A percentile compares a stretch with the other conserved stretches of the same genome.
These are phyloP conservation scores for Metschnikowia cerradonensis DNA, from an alignment of 805 yeast species.

Conservation along the genomic window DNA sequence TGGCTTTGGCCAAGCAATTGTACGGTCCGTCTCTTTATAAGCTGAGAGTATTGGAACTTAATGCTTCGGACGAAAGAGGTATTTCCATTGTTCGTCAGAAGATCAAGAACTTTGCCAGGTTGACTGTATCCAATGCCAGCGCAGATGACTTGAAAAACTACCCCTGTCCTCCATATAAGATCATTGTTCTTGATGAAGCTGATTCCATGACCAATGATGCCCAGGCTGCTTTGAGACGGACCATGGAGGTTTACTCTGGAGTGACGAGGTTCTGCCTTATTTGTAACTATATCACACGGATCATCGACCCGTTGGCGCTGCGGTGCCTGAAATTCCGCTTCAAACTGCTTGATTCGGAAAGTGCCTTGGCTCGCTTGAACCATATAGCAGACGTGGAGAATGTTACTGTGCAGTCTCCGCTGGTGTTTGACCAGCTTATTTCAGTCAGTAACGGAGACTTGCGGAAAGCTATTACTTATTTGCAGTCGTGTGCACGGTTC, in stretches of 20 bases:
- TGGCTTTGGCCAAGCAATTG: conserved; percentile 75
- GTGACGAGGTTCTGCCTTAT: conserved; percentile 89
- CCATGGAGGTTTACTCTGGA: conserved; percentile 85
- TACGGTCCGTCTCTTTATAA: conserved; percentile 68
- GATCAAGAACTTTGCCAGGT: conserved; percentile 80
- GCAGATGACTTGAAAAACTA: conserved; percentile 63
- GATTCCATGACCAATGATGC: conserved; percentile 98
- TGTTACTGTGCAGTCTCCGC: conserved; percentile 37
- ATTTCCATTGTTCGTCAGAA: conserved; percentile 83
- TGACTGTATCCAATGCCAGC: conserved; percentile 77
- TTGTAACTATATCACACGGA: conserved; percentile 94
- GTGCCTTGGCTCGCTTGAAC: conserved; percentile 66
- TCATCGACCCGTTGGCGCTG: conserved; percentile 94
- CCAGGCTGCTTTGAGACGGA: conserved; percentile 90
- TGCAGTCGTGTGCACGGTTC: conserved; percentile 46
- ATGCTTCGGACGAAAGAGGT: conserved; percentile 91
- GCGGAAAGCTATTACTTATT: conserved; percentile 84
- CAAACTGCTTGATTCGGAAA: conserved; percentile 64
- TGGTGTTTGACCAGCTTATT: conserved; percentile 59
- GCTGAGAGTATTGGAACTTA: conserved; percentile 72
- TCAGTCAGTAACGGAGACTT: conserved; percentile 84
- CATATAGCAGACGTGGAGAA: conserved; percentile 49
- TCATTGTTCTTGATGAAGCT: conserved; percentile 90
- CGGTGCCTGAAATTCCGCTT: conserved; percentile 95
- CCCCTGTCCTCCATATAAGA: conserved; percentile 96